Base-by-base conservation (phyloP, 2,329 filamentous ascomycete species). In the Cladosporium sphaerospermum region DNA sequence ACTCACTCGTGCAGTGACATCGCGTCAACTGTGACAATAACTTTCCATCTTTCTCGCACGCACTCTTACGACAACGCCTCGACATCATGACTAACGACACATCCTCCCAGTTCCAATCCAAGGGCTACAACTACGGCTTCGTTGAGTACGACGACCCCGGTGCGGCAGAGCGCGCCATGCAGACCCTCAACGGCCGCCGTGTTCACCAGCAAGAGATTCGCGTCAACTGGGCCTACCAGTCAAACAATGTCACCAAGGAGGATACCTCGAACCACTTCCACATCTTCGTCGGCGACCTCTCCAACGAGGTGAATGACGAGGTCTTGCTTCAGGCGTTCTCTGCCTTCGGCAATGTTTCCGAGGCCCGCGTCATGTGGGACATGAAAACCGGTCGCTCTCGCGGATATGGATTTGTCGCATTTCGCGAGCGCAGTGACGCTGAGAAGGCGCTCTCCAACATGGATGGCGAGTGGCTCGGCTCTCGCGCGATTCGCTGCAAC, bases 281-380 rank as follows among this genome's bases (percentile, higher is more conserved):
- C 72, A 96, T 99, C 68, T 99, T 99, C 62, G 93, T 99, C 53
- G 93, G 93, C 57, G 93, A 99, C 69, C 75, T 99, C 53, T 96
- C 91, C 64, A 99, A 99, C 67, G 93, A 99, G 72, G 93, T 99
- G 70, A 99, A 99, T 64, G 93, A 99, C 64, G 93, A 99, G 67
- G 83, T 96, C 49, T 80, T 99, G 18, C 78, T 87, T 13, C 91
- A 96, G 72, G 93, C 93, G 10, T 99, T 99, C 73, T 95, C 89
- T 45, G 89, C 89, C 42, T 99, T 97, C 70, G 93, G 93, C 39
- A 89, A 85, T 10, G 91, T 99, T 45, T 99, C 93, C 2, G 93
- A 99, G 73, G 93, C 93, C 56, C 90, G 93, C 65, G 93, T 99
- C 59, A 99, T 99, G 93, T 99, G 93, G 93, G 93, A 99, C 71